Conservation (phyloP, 768 basidiomycete genomes). For the Tylopilus balloui region DNA sequence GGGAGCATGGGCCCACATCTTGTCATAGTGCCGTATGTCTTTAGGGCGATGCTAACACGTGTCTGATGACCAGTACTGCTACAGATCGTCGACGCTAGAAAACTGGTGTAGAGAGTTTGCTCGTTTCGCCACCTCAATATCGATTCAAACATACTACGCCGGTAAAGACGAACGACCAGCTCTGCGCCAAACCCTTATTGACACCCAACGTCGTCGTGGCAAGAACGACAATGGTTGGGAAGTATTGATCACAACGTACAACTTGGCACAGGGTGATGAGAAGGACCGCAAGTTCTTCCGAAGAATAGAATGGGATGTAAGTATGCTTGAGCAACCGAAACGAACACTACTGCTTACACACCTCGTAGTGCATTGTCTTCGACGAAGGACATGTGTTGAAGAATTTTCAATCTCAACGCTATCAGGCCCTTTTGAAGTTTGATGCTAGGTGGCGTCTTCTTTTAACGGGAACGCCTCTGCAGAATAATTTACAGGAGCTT, state of each 20-base stretch:
- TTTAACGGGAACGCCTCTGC: conserved; percentile 92
- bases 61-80: conserved; percentile 6
- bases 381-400: conserved; percentile 98
- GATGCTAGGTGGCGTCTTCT: conserved; percentile 86
- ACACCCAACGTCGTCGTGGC: conserved; percentile 48
- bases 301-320: conserved; percentile 86
- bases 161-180: conserved; percentile 78
- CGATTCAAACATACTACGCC: conserved; percentile 90
- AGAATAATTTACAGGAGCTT: conserved; percentile 86
- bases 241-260: conserved; percentile 94
- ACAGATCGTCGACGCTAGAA: conserved; percentile 90
- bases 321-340: conserved; percentile 25
- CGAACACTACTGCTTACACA: background rate
- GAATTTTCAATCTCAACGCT: conserved; percentile 96
- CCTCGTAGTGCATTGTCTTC: conserved; percentile 77
- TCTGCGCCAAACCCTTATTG: conserved; percentile 67
- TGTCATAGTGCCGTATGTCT: conserved; percentile 87
- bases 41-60: background rate
- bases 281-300: conserved; percentile 93
- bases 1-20: conserved; percentile 84
- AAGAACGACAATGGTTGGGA: conserved; percentile 69
- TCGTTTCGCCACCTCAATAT: conserved; percentile 81
- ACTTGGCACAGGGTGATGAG: conserved; percentile 81
- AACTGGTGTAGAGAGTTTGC: conserved; percentile 98
- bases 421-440: conserved; percentile 82